Evolutionary conservation across 208 protist species (phyloP), one percentile per base, ranked within the genome.

Genomic region (Balamuthia mandrillaris): DNA sequence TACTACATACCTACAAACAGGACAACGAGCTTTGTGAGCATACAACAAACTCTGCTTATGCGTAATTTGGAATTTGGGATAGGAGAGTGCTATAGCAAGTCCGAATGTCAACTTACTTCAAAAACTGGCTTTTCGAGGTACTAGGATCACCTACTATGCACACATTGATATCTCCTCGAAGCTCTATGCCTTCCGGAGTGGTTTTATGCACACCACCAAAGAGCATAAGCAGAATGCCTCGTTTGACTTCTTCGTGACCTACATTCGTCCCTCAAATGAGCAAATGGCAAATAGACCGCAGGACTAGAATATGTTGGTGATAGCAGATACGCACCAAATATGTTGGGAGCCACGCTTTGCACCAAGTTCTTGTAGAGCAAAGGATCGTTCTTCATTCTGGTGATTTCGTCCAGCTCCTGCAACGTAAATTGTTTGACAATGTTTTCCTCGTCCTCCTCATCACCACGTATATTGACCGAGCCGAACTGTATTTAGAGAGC

Each of bases 141-240:
- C 95, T 96, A 0, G 98, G 98, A 91, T 99, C 98, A 41, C 98
- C 98, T 41, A 99, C 97, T 47, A 99, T 96, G 92, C 96, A 99
- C 37, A 98, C 93, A 92, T 99, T 99, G 86, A 99, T 99, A 88
- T 99, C 98, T 39, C 98, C 98, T 56, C 98, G 91, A 0, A 99
- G 88, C 10, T 94, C 92, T 83, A 97, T 98, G 31, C 88, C 89
- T 63, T 91, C 91, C 2, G 63, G 24, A 7, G 98, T 98, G 1
- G 84, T 89, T 91, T 99, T 99, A 27, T 98, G 96, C 10, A 99
- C 98, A 12, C 98, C 99, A 44, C 98, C 98, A 24, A 99, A 94
- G 68, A 99, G 94, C 95, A 99, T 97, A 18, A 99, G 89, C 27
- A 99, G 88, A 31, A 99, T 93, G 29, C 98, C 99, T 5, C 95